Percentiles rank a stretch among this genome's conserved stretches.
Conservation (phyloP, 1,284 basidiomycete genomes). For the Ustilago curta region DNA sequence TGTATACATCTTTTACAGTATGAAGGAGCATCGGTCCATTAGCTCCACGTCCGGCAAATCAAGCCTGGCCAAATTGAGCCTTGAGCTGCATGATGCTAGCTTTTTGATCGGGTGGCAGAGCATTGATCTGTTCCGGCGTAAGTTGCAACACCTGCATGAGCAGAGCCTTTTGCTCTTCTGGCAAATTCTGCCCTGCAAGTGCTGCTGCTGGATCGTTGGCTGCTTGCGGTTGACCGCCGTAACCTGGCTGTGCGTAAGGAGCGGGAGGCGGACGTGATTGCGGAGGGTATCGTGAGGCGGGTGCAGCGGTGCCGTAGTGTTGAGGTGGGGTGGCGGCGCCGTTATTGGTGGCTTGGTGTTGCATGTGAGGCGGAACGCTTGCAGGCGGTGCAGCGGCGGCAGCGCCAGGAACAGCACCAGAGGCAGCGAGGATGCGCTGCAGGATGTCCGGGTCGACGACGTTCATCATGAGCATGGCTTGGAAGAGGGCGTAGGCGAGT, state of each 20-base stretch:
- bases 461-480: conserved; percentile 91
- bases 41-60: neutral
- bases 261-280: conserved; percentile 30
- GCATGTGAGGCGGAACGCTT: conserved; percentile 43
- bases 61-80: conserved; percentile 64
- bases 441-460: conserved; percentile 90
- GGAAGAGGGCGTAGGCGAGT: conserved; percentile 94
- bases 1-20: neutral
- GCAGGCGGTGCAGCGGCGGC: conserved; percentile 11
- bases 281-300: conserved; percentile 17
- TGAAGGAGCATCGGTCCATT: neutral
- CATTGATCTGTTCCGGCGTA: conserved; percentile 87
- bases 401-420: conserved; percentile 30
- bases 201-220: conserved; percentile 49
- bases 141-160: conserved; percentile 81
- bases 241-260: conserved; percentile 30
- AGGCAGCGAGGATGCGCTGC: conserved; percentile 72
- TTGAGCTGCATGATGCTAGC: conserved; percentile 80
- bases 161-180: conserved; percentile 61
- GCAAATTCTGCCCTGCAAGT: conserved; percentile 47
- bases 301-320: conserved; percentile 28
- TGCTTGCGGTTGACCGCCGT: conserved; percentile 21
- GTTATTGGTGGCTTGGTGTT: conserved; percentile 21
- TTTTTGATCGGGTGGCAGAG: conserved; percentile 83
- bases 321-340: conserved; percentile 48